Conservation (phyloP, 2,329 filamentous ascomycete genomes). For the Stagonosporopsis rhizophila region DNA sequence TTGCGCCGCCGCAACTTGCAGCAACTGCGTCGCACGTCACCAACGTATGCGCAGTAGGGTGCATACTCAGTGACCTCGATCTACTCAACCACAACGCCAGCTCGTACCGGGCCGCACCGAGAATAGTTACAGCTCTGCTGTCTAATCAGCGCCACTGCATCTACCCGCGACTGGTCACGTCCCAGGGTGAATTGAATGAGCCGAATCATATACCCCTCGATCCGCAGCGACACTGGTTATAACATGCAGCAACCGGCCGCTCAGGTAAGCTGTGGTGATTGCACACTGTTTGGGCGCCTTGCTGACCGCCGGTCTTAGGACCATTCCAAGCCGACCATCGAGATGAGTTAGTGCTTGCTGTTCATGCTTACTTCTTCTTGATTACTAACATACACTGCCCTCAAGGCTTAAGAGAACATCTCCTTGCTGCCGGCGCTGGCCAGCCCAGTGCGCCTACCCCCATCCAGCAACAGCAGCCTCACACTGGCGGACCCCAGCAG, state of each 20-base stretch:
- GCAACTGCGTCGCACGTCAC: constrained; percentile 14
- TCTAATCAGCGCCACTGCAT: constrained; percentile 13
- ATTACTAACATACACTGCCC: constrained; percentile 42
- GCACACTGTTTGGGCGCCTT: constrained; percentile 7
- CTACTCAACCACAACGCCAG: constrained; percentile 10
- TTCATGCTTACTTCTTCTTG: constrained; percentile 18
- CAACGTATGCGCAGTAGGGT: constrained; percentile 3
- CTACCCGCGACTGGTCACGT: constrained; percentile 6
- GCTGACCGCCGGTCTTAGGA: constrained; percentile 43
- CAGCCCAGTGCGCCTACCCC: constrained; percentile 41
- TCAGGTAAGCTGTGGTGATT: constrained; percentile 59
- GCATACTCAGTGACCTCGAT: constrained; percentile 4
- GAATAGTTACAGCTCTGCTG: constrained; percentile 10
- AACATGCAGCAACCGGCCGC: constrained; percentile 53
- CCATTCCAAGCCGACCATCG: constrained; percentile 48
- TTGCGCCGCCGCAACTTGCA: constrained; percentile 12
- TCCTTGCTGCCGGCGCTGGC: constrained; percentile 62
- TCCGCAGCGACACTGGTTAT: constrained; percentile 40
- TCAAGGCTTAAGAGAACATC: constrained; percentile 69
- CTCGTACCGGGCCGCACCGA: constrained; percentile 11
- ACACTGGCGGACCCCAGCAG: constrained; percentile 55
- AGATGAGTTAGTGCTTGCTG: constrained; percentile 51
- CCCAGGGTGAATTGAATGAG: constrained; percentile 28
- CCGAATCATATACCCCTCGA: constrained; percentile 43
- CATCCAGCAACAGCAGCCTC: constrained; percentile 39